These are phyloP conservation scores for Syncephalastrum sp. DNA, from an alignment of 371 early-diverging fungal species.

Conservation along the genomic window DNA sequence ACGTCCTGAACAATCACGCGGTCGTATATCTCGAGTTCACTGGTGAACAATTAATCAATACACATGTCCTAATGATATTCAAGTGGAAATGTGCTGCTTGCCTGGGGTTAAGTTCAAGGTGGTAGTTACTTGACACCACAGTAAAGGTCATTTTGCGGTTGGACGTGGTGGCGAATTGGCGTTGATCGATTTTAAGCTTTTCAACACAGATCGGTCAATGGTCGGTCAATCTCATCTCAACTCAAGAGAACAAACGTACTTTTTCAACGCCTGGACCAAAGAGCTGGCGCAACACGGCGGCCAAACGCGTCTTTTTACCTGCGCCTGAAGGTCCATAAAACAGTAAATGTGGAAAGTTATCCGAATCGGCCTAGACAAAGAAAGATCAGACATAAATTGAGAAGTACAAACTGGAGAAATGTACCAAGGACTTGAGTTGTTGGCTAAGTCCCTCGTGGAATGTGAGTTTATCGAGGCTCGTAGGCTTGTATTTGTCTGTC, in stretches of 20 bases:
- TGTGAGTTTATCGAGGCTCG: constrained; percentile 80
- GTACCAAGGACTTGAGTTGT: constrained; percentile 80
- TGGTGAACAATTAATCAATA: constrained; percentile 16
- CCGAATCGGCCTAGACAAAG: constrained; percentile 60
- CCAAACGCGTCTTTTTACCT: constrained; percentile 97
- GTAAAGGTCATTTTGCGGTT: constrained; percentile 83
- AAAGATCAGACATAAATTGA: not conserved
- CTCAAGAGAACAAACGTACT: constrained; percentile 37
- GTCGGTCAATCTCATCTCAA: not conserved
- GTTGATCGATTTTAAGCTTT: constrained; percentile 87
- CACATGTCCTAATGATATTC: no score
- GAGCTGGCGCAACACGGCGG: constrained; percentile 80
- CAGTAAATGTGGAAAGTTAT: constrained; percentile 94
- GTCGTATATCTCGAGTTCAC: constrained; percentile 95
- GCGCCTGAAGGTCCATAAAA: constrained; percentile 97
- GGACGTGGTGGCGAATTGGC: constrained; percentile 82
- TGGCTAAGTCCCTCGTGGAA: constrained; percentile 76
- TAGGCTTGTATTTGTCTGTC: constrained; percentile 97
- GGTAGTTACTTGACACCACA: constrained; percentile 89
- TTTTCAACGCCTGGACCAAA: constrained; percentile 94
- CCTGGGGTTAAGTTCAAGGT: constrained; percentile 92
- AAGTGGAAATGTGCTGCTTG: constrained; percentile 18
- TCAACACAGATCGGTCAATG: not conserved
- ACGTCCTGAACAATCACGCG: constrained; percentile 96
- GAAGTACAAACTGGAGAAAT: not conserved